Evolutionary conservation across 2,329 filamentous ascomycete genomes (phyloP).

Genomic region (Lithohypha guttulata): DNA sequence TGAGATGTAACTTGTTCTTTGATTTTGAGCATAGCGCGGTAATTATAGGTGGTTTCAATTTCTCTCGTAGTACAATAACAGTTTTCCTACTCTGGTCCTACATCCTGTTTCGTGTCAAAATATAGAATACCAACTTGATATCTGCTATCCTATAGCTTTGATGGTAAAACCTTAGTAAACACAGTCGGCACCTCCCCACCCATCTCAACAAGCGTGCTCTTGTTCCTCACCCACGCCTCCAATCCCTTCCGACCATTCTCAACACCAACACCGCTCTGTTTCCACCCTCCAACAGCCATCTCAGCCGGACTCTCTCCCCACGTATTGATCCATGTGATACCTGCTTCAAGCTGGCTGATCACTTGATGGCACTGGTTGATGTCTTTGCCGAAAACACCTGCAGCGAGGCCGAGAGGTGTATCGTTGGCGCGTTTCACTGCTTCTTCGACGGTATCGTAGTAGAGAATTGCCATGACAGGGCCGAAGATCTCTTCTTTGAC

Average conservation of each 20-base stretch:
- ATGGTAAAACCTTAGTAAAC: slow-evolving; percentile 55
- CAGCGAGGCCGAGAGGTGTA: slow-evolving; percentile 68
- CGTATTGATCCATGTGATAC: slow-evolving; percentile 86
- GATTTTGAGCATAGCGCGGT: no score
- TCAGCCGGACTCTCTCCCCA: slow-evolving; percentile 89
- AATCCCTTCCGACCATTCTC: slow-evolving; percentile 76
- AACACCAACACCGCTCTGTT: slow-evolving; percentile 75
- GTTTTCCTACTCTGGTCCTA: no score
- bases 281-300: slow-evolving; percentile 90
- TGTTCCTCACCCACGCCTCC: slow-evolving; percentile 73
- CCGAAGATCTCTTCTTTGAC: slow-evolving; percentile 79
- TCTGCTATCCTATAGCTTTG: slow-evolving; percentile 2
- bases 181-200: slow-evolving; percentile 58
- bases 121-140: no score
- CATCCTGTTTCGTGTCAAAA: no score
- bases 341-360: slow-evolving; percentile 61
- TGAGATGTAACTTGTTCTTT: background rate
- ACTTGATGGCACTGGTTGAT: slow-evolving; percentile 63
- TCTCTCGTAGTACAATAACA: no score
- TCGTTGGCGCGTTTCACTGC: slow-evolving; percentile 63
- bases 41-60: no score
- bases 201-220: slow-evolving; percentile 80
- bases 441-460: slow-evolving; percentile 60
- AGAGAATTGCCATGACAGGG: slow-evolving; percentile 70
- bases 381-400: slow-evolving; percentile 70